Conservation (phyloP, 345 rosid genomes). For the Theobroma cacao region DNA sequence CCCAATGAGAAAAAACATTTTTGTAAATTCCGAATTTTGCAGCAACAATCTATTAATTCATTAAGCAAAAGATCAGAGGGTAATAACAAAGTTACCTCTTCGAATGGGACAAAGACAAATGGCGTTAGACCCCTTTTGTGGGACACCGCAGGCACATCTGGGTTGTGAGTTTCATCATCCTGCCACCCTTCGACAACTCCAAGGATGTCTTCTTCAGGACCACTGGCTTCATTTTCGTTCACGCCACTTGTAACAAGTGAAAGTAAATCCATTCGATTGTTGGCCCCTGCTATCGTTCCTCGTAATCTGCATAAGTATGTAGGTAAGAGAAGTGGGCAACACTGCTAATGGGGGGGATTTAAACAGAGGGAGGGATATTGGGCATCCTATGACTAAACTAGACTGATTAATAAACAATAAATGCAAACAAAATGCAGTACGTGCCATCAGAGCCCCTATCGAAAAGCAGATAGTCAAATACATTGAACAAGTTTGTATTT, state of each 20-base stretch:
- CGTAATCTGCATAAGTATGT: conserved; percentile 46
- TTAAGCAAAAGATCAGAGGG: background rate
- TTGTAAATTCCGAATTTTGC: background rate
- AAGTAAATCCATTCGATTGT: conserved; percentile 86
- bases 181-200: conserved; percentile 69
- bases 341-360: background rate
- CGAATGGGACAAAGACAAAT: conserved; percentile 88
- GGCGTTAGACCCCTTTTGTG: conserved; percentile 89
- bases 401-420: background rate
- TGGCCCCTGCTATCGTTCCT: conserved; percentile 78
- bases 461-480: background rate
- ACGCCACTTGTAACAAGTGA: conserved; percentile 88
- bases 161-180: conserved; percentile 83
- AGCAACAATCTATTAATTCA: background rate
- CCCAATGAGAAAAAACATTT: background rate
- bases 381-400: background rate
- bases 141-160: conserved; percentile 79
- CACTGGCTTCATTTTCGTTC: conserved; percentile 49
- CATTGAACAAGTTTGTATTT: background rate
- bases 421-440: background rate
- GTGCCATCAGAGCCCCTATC: background rate
- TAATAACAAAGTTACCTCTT: conserved; percentile 51
- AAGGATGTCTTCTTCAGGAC: conserved; percentile 66
- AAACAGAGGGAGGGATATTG: background rate
- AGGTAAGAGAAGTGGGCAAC: background rate